Percentiles rank a stretch among this genome's conserved stretches.
Conservation (phyloP, 169 alveolate species). For the Plasmodium reichenowi region DNA sequence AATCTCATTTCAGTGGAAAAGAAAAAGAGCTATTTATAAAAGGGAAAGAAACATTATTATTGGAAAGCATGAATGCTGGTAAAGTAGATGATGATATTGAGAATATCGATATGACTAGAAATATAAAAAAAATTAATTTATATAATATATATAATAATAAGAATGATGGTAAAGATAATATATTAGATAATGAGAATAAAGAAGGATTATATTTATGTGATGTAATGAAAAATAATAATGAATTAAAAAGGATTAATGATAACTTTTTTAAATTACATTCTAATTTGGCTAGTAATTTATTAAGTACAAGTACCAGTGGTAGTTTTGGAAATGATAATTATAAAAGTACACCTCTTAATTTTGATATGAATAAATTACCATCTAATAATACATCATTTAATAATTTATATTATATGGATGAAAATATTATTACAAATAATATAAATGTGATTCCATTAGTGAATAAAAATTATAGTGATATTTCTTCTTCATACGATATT, state of each 20-base stretch:
- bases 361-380: conserved; percentile 24
- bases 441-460: conserved; percentile 8
- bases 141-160: conserved; percentile 24
- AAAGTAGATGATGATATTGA: conserved; percentile 25
- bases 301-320: conserved; percentile 70
- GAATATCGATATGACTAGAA: conserved; percentile 10
- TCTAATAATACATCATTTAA: conserved; percentile 29
- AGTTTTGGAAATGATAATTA: conserved; percentile 60
- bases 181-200: conserved; percentile 27
- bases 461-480: conserved; percentile 2
- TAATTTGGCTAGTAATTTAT: conserved; percentile 53
- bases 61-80: conserved; percentile 1
- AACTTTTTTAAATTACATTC: conserved; percentile 47
- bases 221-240: conserved; percentile 22
- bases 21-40: too few relatives aligned
- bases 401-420: conserved; percentile 13
- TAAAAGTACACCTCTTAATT: conserved; percentile 17
- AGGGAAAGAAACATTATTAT: too few relatives aligned
- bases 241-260: conserved; percentile 25
- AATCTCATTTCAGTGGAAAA: background rate
- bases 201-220: conserved; percentile 32
- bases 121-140: conserved; percentile 13
- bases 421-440: background rate
- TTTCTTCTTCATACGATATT: conserved; percentile 13
- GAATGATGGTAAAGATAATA: background rate